Evolutionary conservation across 1,284 basidiomycete species (phyloP), one percentile per base, ranked within the genome.

Genomic region (Malassezia caprae): DNA sequence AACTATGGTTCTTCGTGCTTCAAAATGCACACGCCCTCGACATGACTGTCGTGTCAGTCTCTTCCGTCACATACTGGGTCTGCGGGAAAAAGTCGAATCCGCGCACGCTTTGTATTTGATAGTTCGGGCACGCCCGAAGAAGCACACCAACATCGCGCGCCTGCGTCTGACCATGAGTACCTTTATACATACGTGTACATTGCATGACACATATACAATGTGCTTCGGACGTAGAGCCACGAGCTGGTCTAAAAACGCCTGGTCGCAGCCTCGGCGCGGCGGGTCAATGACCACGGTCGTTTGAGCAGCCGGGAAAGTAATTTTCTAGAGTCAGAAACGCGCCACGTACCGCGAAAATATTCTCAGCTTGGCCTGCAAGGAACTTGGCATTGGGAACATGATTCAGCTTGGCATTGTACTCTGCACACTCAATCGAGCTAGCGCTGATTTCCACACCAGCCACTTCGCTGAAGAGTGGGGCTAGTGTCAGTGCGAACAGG

Each of bases 401-500:
- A 76, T 96, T 96, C 43, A 90, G 81, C 62, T 77, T 73, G 0
- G 88, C 88, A 66, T 96, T 96, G 60, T 78, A 79, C 63, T 82
- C 84, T 1, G 91, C 91, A 34, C 81, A 85, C 40, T 79, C 79
- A 76, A 96, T 90, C 5, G 86, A 84, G 62, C 86, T 82, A 41
- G 76, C 70, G 46, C 84, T 71, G 47, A 77, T 84, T 76, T 96
- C 93, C 59, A 96, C 90, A 0, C 93, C 93, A 0, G 87, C 84
- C n/a, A 96, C 83, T 28, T 78, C 79, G 34, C 79, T 74, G 73
- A 96, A 96, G 60, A 83, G 77, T 0, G 83, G 80, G 1, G 87
- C 85, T 42, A 98, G 84, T 10, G 84, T 84, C 76, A 98, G 85
- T 1, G 88, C 85, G 76, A 98, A 96, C 44, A 96, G 80, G 0